A percentile compares a stretch with the other conserved stretches of the same genome.
Conservation (phyloP, 306 rosid genomes). For the Arachis stenosperma region DNA sequence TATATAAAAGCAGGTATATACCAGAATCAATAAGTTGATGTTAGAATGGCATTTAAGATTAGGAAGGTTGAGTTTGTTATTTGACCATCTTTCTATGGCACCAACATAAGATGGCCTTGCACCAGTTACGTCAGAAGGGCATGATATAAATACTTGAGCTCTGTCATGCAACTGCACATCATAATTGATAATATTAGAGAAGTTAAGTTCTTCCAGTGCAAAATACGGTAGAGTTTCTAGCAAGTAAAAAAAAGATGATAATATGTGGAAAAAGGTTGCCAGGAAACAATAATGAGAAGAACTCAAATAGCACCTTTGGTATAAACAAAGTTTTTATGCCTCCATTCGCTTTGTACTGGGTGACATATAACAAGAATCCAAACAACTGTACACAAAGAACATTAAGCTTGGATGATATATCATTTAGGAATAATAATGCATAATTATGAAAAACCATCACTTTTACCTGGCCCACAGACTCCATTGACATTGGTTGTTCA, state of each 20-base stretch:
- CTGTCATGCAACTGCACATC: constrained; percentile 86
- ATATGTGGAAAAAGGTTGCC: constrained; percentile 17
- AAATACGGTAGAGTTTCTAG: constrained; percentile 10
- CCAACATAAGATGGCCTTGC: constrained; percentile 71
- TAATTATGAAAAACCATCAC: constrained; percentile 33
- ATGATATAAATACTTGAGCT: constrained; percentile 82
- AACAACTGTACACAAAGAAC: constrained; percentile 66
- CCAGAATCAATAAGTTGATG: constrained; percentile 72
- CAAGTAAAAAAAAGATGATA: constrained; percentile 24
- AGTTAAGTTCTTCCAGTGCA: constrained; percentile 31
- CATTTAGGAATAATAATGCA: constrained; percentile 35
- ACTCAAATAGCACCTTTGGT: constrained; percentile 57
- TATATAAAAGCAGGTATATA: constrained; percentile 35
- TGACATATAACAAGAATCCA: constrained; percentile 72
- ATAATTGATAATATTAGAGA: constrained; percentile 32
- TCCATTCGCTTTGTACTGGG: constrained; percentile 60
- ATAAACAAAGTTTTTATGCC: constrained; percentile 57
- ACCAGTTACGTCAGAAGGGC: constrained; percentile 56
- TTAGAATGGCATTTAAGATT: constrained; percentile 56
- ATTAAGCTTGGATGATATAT: constrained; percentile 33
- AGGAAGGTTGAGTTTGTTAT: constrained; percentile 65
- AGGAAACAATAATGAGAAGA: constrained; percentile 24
- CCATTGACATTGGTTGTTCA: constrained; percentile 81
- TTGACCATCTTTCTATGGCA: constrained; percentile 73
- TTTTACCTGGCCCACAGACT: constrained; percentile 76